Evolutionary conservation across 306 rosid genomes (phyloP), one percentile per base, ranked within the genome.

Genomic region (Purshia tridentata): DNA sequence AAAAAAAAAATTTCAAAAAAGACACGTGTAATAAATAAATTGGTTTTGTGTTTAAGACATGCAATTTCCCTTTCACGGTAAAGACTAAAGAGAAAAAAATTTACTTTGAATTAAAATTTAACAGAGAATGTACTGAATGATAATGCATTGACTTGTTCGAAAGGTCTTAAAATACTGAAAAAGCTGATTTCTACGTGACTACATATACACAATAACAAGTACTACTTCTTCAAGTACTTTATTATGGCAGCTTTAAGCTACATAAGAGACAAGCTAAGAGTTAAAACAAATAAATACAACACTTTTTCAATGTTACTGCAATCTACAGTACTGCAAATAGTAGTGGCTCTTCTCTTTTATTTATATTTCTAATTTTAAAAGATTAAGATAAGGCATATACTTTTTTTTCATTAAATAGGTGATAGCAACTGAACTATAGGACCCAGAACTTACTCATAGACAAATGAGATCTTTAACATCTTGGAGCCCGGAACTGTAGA

Each of bases 391-490:
- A 23, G 29, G 29, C 29, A 23, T 23, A 23, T 23, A 23, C n/a
- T 23, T 1, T 23, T 23, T 23, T 23, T 23, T 23, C 29, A 23
- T 23, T 23, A 23, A 23, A 23, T 23, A 23, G 76, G 46, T 68
- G n/a, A 40, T 47, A 22, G 73, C 64, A 60, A 62, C 29, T 73
- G 48, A 72, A 23, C 73, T 59, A 74, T 20, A n/a, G 70, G 65
- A 77, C 20, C 73, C 72, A 58, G 66, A 40, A 66, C 13, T 22
- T 67, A 77, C 81, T 77, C 85, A 39, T 63, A 74, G 79, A 73
- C 82, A 81, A 77, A 68, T 55, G 52, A 73, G 79, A 73, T 77
- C 73, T 68, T 81, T 81, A 79, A 54, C 73, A 48, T 44, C 45
- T n/a, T 37, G 55, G 13, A 23, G 15, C 52, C 2, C 59, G 48